Conservation (phyloP, 345 rosid species). For the Punica granatum region DNA sequence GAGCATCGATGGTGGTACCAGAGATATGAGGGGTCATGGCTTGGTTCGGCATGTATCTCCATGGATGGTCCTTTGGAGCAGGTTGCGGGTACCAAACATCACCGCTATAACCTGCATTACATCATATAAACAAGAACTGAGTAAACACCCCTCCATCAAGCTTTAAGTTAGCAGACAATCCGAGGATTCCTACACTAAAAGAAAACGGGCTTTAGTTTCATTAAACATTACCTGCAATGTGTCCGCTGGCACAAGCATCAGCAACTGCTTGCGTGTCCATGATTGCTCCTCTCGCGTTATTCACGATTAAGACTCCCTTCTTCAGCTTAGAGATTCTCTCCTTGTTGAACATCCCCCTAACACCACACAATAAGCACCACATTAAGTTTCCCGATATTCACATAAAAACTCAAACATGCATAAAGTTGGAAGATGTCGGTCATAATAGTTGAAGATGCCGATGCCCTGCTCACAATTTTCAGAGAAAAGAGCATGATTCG, state of each 20-base stretch:
- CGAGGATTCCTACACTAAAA: not conserved
- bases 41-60: constrained; percentile 99
- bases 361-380: not conserved
- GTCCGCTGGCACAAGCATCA: constrained; percentile 77
- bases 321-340: constrained; percentile 75
- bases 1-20: constrained; percentile 94
- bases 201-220: not conserved
- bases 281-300: constrained; percentile 95
- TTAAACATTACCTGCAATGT: constrained; percentile 50
- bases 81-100: constrained; percentile 97
- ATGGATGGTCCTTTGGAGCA: constrained; percentile 94
- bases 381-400: not conserved
- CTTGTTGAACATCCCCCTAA: constrained; percentile 73
- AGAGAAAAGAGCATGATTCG: not conserved
- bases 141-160: not conserved
- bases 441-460: not conserved
- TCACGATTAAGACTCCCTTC: constrained; percentile 81
- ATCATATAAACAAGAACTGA: not conserved
- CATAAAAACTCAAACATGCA: not conserved
- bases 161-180: not conserved
- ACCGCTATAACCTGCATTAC: constrained; percentile 73
- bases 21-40: constrained; percentile 99
- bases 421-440: not conserved
- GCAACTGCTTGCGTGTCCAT: constrained; percentile 88
- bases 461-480: not conserved